These are phyloP conservation scores for Chrysanthemum lavandulifolium DNA, from an alignment of 129 eudicot genomes.

Conservation along the genomic window DNA sequence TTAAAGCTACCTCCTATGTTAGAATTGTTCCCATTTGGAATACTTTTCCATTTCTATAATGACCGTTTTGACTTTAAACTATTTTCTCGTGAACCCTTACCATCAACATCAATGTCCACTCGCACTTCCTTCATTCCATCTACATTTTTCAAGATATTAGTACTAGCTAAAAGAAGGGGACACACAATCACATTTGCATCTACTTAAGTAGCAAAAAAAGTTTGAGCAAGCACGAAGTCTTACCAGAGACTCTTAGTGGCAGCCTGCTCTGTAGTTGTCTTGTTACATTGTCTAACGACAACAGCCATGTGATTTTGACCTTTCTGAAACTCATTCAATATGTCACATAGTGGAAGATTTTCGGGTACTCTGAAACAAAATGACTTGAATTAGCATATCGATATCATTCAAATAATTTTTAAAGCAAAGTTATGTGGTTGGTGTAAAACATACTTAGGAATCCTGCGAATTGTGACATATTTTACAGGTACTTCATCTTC, in stretches of 20 bases:
- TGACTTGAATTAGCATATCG: slow-evolving; percentile 3
- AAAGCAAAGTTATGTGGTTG: background rate
- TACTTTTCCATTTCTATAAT: slow-evolving; percentile 82
- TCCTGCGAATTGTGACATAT: slow-evolving; percentile 71
- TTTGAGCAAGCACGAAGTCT: background rate
- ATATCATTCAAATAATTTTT: background rate
- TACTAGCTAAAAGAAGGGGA: background rate
- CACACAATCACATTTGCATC: no score
- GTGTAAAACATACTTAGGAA: slow-evolving; percentile 52
- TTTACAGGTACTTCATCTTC: slow-evolving; percentile 75
- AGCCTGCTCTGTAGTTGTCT: slow-evolving; percentile 6
- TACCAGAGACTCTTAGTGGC: slow-evolving; percentile 40
- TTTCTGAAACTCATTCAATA: slow-evolving; percentile 90
- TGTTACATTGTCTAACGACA: slow-evolving; percentile 49
- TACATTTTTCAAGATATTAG: slow-evolving; percentile 4
- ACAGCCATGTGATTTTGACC: slow-evolving; percentile 99
- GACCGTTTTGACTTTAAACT: slow-evolving; percentile 51
- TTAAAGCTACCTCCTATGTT: slow-evolving; percentile 41
- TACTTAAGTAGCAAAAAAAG: no score
- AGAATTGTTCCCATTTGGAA: slow-evolving; percentile 63
- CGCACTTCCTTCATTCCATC: slow-evolving; percentile 55
- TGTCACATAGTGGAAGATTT: slow-evolving; percentile 78
- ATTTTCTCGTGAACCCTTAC: slow-evolving; percentile 39
- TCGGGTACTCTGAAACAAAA: slow-evolving; percentile 65
- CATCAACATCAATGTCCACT: slow-evolving; percentile 49